Base-by-base conservation (phyloP, 139 green algal genomes). In the Closterium sp. region DNA sequence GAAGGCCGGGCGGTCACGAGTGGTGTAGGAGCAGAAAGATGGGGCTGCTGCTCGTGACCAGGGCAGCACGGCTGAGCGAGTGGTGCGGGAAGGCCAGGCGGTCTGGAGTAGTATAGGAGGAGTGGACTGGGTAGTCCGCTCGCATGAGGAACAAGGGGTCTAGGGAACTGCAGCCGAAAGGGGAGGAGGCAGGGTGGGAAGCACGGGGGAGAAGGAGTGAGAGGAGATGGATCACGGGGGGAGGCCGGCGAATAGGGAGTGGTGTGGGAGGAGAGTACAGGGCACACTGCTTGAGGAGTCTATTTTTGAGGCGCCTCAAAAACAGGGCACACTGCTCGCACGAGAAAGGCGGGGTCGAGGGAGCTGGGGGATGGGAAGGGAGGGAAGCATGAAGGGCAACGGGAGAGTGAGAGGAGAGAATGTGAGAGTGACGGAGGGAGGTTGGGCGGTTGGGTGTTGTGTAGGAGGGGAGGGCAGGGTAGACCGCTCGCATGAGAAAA, bases 91-190 rank as follows among this genome's bases (percentile, higher is more conserved):
- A 96, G 6, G 94, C 94, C 88, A 92, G 64, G 1, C 92, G 90
- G 76, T 97, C 93, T 6, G 93, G 92, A 69, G 88, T 85, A n/a
- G 33, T 64, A 92, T 95, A 98, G 36, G 92, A 96, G 34, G 91
- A 94, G 34, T 97, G 93, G 43, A 94, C 84, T 3, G 97, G 97
- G 95, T 98, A 99, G 30, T 98, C 90, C 0, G 96, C 96, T 10
- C 94, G 90, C 34, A 92, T 86, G 23, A 98, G 95, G 86, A 97
- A 96, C 4, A 28, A 16, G 0, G 97, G 96, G 23, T 96, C 96
- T 84, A 99, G 96, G 69, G 85, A 86, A 76, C 76, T 92, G 30
- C 9, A 12, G n/a, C 16, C 16, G 30, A 33, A 10, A 85, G 76
- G 76, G 28, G 23, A 30, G 76, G 76, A 7, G 76, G 6, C 6